Conservation (phyloP, 345 rosid species). For the Eucalyptus shirleyi region DNA sequence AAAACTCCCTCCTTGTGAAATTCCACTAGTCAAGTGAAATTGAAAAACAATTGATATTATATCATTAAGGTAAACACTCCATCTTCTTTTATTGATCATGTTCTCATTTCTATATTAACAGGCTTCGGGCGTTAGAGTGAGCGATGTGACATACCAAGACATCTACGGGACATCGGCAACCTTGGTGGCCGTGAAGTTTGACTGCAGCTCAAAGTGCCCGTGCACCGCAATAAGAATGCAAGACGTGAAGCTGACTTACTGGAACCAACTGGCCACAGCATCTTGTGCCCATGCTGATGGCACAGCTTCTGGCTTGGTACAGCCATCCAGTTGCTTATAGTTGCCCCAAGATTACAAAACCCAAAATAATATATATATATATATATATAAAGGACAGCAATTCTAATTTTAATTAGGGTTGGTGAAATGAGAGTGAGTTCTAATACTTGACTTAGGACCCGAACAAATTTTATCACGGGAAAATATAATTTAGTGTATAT, state of each 20-base stretch:
- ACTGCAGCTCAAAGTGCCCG: constrained; percentile 38
- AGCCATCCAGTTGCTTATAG: neutral
- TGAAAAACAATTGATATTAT: neutral
- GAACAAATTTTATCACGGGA: neutral
- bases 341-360: neutral
- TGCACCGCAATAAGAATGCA: constrained; percentile 38
- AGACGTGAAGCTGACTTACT: constrained; percentile 34
- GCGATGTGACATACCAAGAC: constrained; percentile 37
- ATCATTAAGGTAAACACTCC: neutral
- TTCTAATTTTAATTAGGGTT: neutral
- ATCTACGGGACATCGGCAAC: constrained; percentile 59
- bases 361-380: neutral
- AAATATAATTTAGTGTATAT: neutral
- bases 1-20: neutral
- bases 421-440: neutral
- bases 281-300: constrained; percentile 47
- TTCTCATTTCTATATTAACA: neutral
- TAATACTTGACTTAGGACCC: neutral
- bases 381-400: neutral
- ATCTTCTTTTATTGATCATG: neutral
- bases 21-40: neutral
- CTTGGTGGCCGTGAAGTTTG: constrained; percentile 44
- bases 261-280: constrained; percentile 23
- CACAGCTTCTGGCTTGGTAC: constrained; percentile 8
- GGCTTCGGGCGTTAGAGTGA: constrained; percentile 48